Percentiles rank a stretch among this genome's conserved stretches.
Conservation (phyloP, 1,284 basidiomycete genomes). For the Cutaneotrichosporon cyanovorans region DNA sequence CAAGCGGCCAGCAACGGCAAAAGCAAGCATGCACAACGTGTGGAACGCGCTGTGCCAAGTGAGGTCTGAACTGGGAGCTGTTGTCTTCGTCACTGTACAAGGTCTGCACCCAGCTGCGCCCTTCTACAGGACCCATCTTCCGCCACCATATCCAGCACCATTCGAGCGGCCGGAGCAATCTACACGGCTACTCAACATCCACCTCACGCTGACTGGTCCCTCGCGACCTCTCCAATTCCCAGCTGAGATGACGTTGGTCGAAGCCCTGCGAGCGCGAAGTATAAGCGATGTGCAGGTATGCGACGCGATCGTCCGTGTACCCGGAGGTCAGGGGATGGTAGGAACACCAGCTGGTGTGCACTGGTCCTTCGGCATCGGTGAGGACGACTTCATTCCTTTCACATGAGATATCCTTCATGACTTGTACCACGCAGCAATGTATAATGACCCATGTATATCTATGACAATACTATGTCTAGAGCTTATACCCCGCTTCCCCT, state of each 20-base stretch:
- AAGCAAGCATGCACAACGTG: conserved; percentile 30
- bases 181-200: conserved; percentile 32
- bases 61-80: conserved; percentile 31
- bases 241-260: conserved; percentile 29
- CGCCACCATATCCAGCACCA: conserved; percentile 31
- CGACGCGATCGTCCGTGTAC: conserved; percentile 21
- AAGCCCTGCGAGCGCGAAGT: conserved; percentile 28
- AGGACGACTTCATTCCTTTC: conserved; percentile 27
- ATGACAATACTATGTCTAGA: not conserved
- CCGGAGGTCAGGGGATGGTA: conserved; percentile 13
- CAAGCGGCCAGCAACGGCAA: too few species aligned
- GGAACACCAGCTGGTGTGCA: conserved; percentile 18
- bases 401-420: not conserved
- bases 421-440: not conserved
- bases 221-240: conserved; percentile 27
- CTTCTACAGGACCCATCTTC: conserved; percentile 36
- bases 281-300: conserved; percentile 24
- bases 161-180: not conserved
- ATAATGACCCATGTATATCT: not conserved
- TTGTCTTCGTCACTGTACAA: conserved; percentile 35
- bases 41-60: conserved; percentile 30
- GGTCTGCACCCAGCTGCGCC: conserved; percentile 15
- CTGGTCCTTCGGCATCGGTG: conserved; percentile 27
- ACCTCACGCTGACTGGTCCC: conserved; percentile 29
- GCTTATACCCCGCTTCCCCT: conserved; percentile 43